Percentiles rank a stretch among this genome's conserved stretches.
phyloP scores from a whole-genome alignment of 2,329 filamentous ascomycete species.

The Colletotrichum sidae region DNA sequence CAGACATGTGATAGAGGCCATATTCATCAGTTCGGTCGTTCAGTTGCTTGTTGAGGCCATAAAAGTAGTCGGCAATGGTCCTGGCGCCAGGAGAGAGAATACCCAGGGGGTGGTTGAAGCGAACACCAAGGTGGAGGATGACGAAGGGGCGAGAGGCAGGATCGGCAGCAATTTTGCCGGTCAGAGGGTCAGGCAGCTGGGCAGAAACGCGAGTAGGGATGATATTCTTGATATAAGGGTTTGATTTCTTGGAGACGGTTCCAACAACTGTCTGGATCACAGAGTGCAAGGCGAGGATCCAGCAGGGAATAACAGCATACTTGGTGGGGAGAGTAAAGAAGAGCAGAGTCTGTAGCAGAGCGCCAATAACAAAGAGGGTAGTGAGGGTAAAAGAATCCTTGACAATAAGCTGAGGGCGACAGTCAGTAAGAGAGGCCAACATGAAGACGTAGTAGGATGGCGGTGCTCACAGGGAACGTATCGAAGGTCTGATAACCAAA shows the following conservation, averaged over 20 bases:
- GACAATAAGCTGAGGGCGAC: constrained; percentile 22
- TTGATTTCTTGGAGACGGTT: constrained; percentile 33
- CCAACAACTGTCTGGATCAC: constrained; percentile 46
- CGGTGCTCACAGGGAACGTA: too few relatives aligned
- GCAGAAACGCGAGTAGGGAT: constrained; percentile 50
- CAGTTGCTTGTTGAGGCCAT: constrained; percentile 50
- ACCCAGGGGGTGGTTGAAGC: constrained; percentile 62
- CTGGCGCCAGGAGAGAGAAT: constrained; percentile 56
- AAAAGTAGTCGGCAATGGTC: constrained; percentile 53
- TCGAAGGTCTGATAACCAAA: too few relatives aligned
- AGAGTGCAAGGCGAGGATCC: constrained; percentile 45
- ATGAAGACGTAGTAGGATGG: too few relatives aligned
- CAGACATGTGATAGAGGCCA: constrained; percentile 59
- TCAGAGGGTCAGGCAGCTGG: constrained; percentile 44
- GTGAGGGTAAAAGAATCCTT: constrained; percentile 50
- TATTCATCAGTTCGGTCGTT: constrained; percentile 53
- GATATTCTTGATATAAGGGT: constrained; percentile 41
- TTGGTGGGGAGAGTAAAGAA: constrained; percentile 47
- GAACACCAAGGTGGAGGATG: constrained; percentile 58
- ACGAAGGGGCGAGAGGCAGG: constrained; percentile 48
- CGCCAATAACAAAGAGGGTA: constrained; percentile 48
- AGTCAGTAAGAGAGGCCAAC: too few relatives aligned
- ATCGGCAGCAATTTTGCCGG: constrained; percentile 41
- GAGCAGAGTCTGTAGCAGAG: constrained; percentile 48
- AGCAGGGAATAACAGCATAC: constrained; percentile 49